phyloP scores from a whole-genome alignment of 2,329 filamentous ascomycete species.

The Aspergillus spinulosporus region DNA sequence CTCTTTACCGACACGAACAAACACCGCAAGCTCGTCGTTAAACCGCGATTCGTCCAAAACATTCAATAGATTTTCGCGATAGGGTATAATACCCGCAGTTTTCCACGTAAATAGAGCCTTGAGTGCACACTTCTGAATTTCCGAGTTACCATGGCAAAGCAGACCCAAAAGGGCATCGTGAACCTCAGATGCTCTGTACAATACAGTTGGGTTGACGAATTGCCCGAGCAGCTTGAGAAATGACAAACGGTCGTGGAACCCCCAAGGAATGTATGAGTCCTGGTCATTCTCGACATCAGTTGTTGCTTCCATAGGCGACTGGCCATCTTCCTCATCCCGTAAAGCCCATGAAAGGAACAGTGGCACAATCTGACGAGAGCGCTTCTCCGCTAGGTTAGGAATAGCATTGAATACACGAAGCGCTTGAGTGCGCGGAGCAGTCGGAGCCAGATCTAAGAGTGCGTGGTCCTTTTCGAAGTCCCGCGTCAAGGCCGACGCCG shows the following conservation, averaged over 20 bases:
- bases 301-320: constrained; percentile 18
- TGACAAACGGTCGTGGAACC: constrained; percentile 71
- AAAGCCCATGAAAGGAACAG: constrained; percentile 80
- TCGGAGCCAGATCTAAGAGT: constrained; percentile 35
- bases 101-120: constrained; percentile 91
- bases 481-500: constrained; percentile 60
- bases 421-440: constrained; percentile 69
- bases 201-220: constrained; percentile 80
- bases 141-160: constrained; percentile 82
- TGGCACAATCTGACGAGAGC: constrained; percentile 80
- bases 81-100: constrained; percentile 68
- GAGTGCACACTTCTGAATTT: constrained; percentile 81
- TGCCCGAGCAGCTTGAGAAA: constrained; percentile 79
- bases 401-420: constrained; percentile 73
- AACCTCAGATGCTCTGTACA: constrained; percentile 76
- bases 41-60: constrained; percentile 88
- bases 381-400: constrained; percentile 78
- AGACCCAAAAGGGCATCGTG: constrained; percentile 72
- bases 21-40: constrained; percentile 87
- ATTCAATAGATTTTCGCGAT: constrained; percentile 82
- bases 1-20: constrained; percentile 70
- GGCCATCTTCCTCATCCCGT: constrained; percentile 49
- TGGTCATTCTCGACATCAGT: constrained; percentile 13
- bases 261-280: constrained; percentile 38
- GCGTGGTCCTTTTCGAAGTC: constrained; percentile 65